These are phyloP conservation scores for Toxoplasma gondii DNA, from an alignment of 169 alveolate genomes.

Conservation along the genomic window DNA sequence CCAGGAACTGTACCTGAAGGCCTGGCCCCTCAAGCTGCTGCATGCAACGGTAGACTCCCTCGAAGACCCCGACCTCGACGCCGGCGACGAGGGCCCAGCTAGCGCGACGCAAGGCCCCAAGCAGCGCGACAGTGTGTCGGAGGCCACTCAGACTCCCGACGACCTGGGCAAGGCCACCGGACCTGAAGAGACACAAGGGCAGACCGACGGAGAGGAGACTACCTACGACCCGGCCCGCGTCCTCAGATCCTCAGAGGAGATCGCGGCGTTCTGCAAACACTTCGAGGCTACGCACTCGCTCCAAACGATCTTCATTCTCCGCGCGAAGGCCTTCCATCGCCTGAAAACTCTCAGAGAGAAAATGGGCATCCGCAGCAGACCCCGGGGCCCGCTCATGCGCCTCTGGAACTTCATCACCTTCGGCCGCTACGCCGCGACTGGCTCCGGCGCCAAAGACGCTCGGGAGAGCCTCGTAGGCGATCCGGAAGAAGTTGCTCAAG, in stretches of 20 bases:
- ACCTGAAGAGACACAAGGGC: not conserved
- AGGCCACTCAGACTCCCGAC: not conserved
- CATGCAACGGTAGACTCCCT: not conserved
- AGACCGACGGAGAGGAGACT: not conserved
- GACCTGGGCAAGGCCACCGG: not conserved
- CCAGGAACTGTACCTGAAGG: conserved; percentile 37
- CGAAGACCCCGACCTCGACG: not conserved
- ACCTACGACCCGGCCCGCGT: conserved; percentile 3
- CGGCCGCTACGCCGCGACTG: not conserved
- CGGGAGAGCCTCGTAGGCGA: not conserved
- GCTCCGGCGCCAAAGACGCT: not conserved
- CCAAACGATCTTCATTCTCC: conserved; percentile 49
- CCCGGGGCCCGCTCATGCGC: conserved; percentile 22
- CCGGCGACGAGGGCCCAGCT: not conserved
- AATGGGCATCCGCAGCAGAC: not conserved
- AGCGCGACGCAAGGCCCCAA: not conserved
- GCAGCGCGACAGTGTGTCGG: not conserved
- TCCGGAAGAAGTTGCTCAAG: conserved; percentile 10
- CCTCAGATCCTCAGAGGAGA: conserved; percentile 21
- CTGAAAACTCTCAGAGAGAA: not conserved
- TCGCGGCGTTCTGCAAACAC: conserved; percentile 46
- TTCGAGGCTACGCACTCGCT: conserved; percentile 57
- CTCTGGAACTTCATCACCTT: conserved; percentile 21
- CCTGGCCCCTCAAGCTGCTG: conserved; percentile 62
- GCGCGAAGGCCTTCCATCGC: conserved; percentile 47